Evolutionary conservation across 176 grass and related monocot genomes (phyloP).

Genomic region (Elaeis guineensis): DNA sequence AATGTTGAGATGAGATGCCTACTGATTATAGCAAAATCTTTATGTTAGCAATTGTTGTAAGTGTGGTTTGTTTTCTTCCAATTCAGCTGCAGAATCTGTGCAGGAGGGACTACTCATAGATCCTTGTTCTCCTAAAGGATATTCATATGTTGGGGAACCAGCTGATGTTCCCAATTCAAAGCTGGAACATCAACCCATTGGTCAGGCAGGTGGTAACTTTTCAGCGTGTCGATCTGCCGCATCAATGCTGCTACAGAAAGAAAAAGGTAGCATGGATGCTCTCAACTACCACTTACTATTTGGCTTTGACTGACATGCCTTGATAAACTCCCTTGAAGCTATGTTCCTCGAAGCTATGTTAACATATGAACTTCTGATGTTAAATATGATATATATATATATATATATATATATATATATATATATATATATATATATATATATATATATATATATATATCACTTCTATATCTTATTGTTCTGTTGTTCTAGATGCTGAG

Average conservation of each 20-base stretch:
- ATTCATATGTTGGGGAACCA: constrained; percentile 33
- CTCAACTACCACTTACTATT: background rate
- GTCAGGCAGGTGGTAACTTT: constrained; percentile 65
- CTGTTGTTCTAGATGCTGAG: too few relatives aligned
- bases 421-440: too few relatives aligned
- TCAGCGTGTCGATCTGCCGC: constrained; percentile 69
- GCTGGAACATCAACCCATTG: background rate
- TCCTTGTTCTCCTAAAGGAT: constrained; percentile 78
- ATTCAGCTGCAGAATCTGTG: constrained; percentile 18
- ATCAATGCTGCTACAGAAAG: constrained; percentile 57
- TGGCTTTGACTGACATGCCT: too few relatives aligned
- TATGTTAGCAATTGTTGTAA: constrained; percentile 18
- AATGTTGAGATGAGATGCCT: background rate
- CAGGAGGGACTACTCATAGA: constrained; percentile 7
- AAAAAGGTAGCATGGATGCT: constrained; percentile 40
- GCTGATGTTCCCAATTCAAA: constrained; percentile 13
- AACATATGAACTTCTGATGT: too few relatives aligned
- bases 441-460: too few relatives aligned
- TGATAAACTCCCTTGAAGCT: too few relatives aligned
- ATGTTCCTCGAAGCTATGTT: too few relatives aligned
- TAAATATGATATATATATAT: too few relatives aligned
- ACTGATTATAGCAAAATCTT: constrained; percentile 18
- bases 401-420: too few relatives aligned
- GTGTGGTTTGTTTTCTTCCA: background rate
- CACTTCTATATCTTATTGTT: too few relatives aligned